Base-by-base conservation (phyloP, 352 stramenopile species). In the Phytophthora fragariae region DNA sequence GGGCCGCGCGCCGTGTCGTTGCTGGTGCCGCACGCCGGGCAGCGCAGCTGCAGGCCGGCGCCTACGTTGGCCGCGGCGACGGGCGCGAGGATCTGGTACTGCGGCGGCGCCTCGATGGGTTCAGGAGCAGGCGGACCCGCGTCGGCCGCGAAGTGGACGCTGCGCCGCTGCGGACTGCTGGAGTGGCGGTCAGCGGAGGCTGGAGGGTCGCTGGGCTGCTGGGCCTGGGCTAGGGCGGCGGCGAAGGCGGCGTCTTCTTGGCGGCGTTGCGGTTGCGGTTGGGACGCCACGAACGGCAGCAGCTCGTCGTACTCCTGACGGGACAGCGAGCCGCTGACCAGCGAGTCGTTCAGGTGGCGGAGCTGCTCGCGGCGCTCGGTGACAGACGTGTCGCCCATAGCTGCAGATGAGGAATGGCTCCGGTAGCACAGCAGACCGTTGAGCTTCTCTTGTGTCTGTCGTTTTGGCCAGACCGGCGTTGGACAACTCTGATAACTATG, bases 241-340 rank as follows among this genome's bases (percentile, higher is more conserved):
- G 57, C 14, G 21, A 60, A 65, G 41, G 57, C 52, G 11, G 52
- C 21, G 49, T 70, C 68, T 31, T 72, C 35, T 62, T 65, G 41
- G 2, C 1, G 2, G 37, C 37, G 11, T 44, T 46, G 37, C 37
- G 37, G 37, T 46, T 66, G 29, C 15, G 75, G 15, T 47, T 14
- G 39, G 39, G 14, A 71, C 52, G 62, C 41, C n/a, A 84, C 14
- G 65, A 84, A 84, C 19, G 75, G 75, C 58, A 76, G 67, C 44
- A 84, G 69, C 44, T 84, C 75, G 55, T 84, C 75, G 59, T 80
- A 84, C 68, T 84, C 77, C 21, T 63, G 75, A 21, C 73, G 75
- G 37, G 72, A 71, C 21, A 84, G 19, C 17, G 67, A 81, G 29
- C 77, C 77, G 33, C 68, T 68, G 27, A 81, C 21, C 11, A 84